Evolutionary conservation across 306 rosid species (phyloP).

Genomic region (Begonia loranthoides): DNA sequence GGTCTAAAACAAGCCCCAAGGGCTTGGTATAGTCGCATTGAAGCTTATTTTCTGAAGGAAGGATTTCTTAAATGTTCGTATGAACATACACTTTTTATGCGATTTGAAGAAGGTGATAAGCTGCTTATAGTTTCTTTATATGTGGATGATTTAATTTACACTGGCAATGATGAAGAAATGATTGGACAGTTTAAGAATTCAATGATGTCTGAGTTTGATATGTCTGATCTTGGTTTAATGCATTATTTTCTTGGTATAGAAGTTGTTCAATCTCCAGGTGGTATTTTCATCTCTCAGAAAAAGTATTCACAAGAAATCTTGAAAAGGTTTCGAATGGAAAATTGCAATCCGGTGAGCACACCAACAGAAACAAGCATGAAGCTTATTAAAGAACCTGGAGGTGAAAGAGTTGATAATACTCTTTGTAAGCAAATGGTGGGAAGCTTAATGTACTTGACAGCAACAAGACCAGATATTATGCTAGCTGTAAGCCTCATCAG

Average conservation of each 20-base stretch:
- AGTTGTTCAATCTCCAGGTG: neutral
- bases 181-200: neutral
- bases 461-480: constrained; percentile 1
- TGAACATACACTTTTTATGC: too few relatives aligned
- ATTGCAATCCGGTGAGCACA: neutral
- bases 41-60: too few relatives aligned
- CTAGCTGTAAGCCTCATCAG: neutral
- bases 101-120: too few relatives aligned
- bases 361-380: neutral
- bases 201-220: neutral
- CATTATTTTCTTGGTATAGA: neutral
- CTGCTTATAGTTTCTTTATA: too few relatives aligned
- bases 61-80: too few relatives aligned
- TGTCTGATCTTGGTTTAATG: neutral
- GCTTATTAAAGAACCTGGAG: neutral
- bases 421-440: neutral
- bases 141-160: too few relatives aligned
- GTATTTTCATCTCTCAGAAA: neutral
- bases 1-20: neutral
- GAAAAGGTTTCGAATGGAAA: neutral
- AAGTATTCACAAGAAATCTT: neutral
- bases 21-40: neutral
- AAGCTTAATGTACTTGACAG: neutral
- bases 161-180: too few relatives aligned
- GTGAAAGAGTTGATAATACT: neutral